Base-by-base conservation (phyloP, 106 monocot genomes). In the Dioscorea alata region DNA sequence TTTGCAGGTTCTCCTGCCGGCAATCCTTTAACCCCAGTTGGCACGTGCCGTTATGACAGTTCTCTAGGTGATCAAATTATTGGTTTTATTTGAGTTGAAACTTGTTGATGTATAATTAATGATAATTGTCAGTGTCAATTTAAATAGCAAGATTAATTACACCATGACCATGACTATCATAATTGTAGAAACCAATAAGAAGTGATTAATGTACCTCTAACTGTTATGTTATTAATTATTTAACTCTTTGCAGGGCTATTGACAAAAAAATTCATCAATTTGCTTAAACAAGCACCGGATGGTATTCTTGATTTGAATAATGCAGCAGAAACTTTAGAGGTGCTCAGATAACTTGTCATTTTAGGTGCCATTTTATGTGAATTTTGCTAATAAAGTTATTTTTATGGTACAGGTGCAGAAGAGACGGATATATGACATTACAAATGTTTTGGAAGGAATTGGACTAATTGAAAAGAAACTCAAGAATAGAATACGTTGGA, bases 361-460 rank as follows among this genome's bases (percentile, higher is more conserved):
- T 42, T 42, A 42, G 42, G 42, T 10, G 10, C 5, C 42, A 15
- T 57, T 9, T 24, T 60, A 34, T 13, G 52, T 65, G 16, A 22
- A 18, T 61, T 17, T 56, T 57, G 49, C 12, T 50, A 2, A 62
- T 25, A 48, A 32, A 16, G 14, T 48, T 61, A 8, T n/a, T 69
- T 4, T 78, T 20, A 31, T 76, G 23, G 15, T 59, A 50, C 57
- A 97, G 96, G 92, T 97, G 48, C 84, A 84, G 78, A 97, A 92
- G 69, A 84, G 96, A 67, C 76, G 96, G 22, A 86, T 97, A 66
- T 97, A 92, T 87, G 96, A 97, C 64, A 92, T 97, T 13, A 97
- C 92, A 42, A 92, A 91, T 85, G 92, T 97, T 65, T 73, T 97
- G 51, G 96, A 92, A 82, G 96, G 96, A 75, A 87, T 92, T 67